Conservation (phyloP, 441 rosid genomes). For the Jatropha podagrica region DNA sequence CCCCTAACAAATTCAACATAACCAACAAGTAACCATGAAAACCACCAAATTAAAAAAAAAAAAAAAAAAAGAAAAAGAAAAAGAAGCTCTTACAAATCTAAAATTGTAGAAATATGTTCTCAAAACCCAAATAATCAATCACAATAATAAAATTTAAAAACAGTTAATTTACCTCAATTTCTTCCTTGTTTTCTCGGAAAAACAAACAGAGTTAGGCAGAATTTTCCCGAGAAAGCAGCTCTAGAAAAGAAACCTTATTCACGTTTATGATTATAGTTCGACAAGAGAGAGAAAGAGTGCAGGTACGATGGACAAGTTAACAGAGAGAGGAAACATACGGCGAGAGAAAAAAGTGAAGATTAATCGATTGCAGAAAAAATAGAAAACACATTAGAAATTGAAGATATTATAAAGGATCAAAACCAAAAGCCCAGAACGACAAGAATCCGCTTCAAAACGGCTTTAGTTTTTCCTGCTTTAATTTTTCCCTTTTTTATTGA, state of each 20-base stretch:
- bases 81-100: background rate
- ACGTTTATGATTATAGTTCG: background rate
- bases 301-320: background rate
- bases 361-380: background rate
- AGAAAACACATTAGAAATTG: background rate
- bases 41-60: background rate
- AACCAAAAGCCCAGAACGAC: background rate
- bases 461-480: no score
- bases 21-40: background rate
- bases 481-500: no score
- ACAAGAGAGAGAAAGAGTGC: no score
- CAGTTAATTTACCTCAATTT: background rate
- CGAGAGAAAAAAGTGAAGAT: no score
- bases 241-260: background rate
- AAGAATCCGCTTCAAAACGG: background rate
- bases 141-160: no score
- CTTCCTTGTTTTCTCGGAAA: background rate
- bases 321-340: background rate
- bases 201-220: background rate
- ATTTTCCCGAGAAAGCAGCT: background rate
- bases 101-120: background rate
- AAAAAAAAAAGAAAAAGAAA: background rate
- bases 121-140: slow-evolving; percentile 4
- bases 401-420: no score
- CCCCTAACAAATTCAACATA: background rate